A percentile compares a stretch with the other conserved stretches of the same genome.
Conservation (phyloP, 78 protist genomes). For the Creolimax fragrantissima region DNA sequence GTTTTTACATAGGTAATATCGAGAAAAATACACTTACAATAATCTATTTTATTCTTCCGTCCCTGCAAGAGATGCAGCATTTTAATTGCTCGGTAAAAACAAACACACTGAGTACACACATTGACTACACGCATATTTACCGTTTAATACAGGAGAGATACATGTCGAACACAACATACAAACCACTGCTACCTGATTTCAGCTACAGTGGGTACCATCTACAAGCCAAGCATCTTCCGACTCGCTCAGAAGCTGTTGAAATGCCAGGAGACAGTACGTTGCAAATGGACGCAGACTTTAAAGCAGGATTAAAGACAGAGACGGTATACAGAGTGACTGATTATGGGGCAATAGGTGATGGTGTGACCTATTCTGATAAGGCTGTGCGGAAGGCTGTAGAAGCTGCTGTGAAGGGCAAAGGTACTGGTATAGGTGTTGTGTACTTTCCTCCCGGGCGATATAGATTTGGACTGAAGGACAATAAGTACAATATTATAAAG, state of each 20-base stretch:
- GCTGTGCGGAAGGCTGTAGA: background rate
- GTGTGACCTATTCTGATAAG: background rate
- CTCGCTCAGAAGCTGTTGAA: background rate
- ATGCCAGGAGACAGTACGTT: background rate
- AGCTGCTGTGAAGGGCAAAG: background rate
- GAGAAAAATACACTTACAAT: too few relatives aligned
- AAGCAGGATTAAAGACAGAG: background rate
- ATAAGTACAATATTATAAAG: background rate
- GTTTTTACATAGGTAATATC: too few relatives aligned
- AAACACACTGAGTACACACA: too few relatives aligned
- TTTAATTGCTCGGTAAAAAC: too few relatives aligned
- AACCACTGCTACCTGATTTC: background rate
- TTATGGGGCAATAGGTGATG: background rate
- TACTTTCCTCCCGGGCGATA: constrained; percentile 6
- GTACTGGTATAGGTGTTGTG: background rate
- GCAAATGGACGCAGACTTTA: background rate
- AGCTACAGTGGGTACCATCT: background rate
- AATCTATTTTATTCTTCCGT: too few relatives aligned
- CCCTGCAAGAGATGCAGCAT: too few relatives aligned
- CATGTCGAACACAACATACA: background rate
- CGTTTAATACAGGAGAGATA: background rate
- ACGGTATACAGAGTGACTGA: background rate
- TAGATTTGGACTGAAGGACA: background rate
- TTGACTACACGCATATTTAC: too few relatives aligned
- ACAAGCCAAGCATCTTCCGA: background rate